Evolutionary conservation across 257 asterid species (phyloP), one percentile per base, ranked within the genome.

Genomic region (Solanum neorickii): DNA sequence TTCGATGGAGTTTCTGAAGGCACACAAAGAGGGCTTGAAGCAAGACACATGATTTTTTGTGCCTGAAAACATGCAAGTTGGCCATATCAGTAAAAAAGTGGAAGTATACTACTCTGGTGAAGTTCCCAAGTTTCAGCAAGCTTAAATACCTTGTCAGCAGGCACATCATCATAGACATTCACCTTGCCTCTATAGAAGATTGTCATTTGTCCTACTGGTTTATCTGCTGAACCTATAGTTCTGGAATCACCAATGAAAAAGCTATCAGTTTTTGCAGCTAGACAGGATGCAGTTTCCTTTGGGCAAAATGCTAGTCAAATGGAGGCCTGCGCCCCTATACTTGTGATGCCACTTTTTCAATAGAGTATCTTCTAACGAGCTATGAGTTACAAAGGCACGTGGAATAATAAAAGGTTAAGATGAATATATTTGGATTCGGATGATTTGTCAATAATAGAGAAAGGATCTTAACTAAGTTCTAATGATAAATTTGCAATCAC

Each of bases 141-240:
- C 59, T 87, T 87, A 85, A 70, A 73, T 94, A 97, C 99, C 99
- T 96, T 96, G 76, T 94, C 94, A 80, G 92, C 89, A 46, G 99
- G 94, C 90, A 97, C 90, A 88, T 93, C 95, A 89, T 97, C 99
- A 85, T 95, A 96, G 83, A 97, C 99, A 90, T 95, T 95, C 88
- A 97, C 95, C 90, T 94, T 90, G 86, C 99, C 99, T 69, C 97
- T 87, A 86, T 97, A 97, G 89, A 97, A 97, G 88, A 97, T 94
- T 20, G 99, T 92, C 99, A 97, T 94, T 89, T 96, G 99, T 86
- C 98, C 98, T 68, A 70, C 91, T 33, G 92, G 92, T 60, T 69
- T 88, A 88, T 88, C 92, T 62, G 93, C 85, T 70, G 93, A 56
- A 86, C 83, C 93, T 87, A 90, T 83, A 76, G 90, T 86, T 91